phyloP scores from a whole-genome alignment of 1,284 basidiomycete species.

The Phellinidium pouzarii region DNA sequence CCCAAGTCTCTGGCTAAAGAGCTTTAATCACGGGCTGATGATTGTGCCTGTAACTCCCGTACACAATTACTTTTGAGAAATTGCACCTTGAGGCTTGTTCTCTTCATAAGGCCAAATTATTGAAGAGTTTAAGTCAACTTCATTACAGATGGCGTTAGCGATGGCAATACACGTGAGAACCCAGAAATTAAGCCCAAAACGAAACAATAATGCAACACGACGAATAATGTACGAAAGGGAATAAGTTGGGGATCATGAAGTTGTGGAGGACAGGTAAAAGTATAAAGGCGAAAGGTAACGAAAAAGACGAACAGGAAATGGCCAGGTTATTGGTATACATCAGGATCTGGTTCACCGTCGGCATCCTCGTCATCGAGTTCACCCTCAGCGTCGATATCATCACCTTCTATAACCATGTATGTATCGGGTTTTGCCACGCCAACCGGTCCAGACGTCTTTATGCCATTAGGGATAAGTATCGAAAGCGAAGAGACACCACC shows the following conservation, averaged over 20 bases:
- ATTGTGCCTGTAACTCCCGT: too few relatives aligned
- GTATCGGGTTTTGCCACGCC: background rate
- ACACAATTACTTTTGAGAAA: too few relatives aligned
- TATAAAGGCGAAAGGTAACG: background rate
- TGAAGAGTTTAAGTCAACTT: background rate
- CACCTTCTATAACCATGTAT: slow-evolving; percentile 8
- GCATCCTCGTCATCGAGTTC: slow-evolving; percentile 18
- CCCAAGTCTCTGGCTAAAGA: too few relatives aligned
- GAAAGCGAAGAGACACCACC: background rate
- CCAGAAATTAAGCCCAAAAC: background rate
- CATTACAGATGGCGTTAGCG: slow-evolving; percentile 9
- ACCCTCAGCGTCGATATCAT: slow-evolving; percentile 17
- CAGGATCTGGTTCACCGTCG: slow-evolving; percentile 17
- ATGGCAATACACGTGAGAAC: slow-evolving; percentile 1
- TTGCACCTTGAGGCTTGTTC: background rate
- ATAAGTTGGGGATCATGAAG: background rate
- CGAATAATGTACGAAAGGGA: slow-evolving; percentile 1
- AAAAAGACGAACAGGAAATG: background rate
- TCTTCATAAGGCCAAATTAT: background rate
- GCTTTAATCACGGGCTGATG: too few relatives aligned
- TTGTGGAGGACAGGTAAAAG: background rate
- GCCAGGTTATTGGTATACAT: slow-evolving; percentile 1
- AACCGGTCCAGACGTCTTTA: background rate
- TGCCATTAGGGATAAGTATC: background rate
- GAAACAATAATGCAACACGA: slow-evolving; percentile 1